A percentile compares a stretch with the other conserved stretches of the same genome.
phyloP scores from a whole-genome alignment of 352 stramenopile species.

The Hyaloperonospora brassicae region DNA sequence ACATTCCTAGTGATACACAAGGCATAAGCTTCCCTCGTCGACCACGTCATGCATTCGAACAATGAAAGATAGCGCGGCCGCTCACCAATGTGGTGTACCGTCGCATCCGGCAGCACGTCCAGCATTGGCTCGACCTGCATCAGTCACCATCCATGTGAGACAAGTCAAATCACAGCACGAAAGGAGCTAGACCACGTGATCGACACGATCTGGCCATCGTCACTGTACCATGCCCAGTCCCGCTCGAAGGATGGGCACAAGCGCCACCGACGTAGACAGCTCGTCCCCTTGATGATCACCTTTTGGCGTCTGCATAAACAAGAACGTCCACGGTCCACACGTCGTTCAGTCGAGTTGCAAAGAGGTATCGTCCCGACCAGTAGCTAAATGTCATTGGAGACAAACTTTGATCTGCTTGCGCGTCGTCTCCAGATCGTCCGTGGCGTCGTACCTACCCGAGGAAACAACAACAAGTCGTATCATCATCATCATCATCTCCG shows the following conservation, averaged over 20 bases:
- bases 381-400: not conserved
- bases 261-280: slow-evolving; percentile 84
- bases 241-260: slow-evolving; percentile 95
- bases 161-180: not conserved
- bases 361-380: not conserved
- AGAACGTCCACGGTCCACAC: not conserved
- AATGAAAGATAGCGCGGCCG: slow-evolving; percentile 13
- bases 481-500: no score
- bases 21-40: slow-evolving; percentile 4
- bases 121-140: slow-evolving; percentile 93
- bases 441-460: slow-evolving; percentile 65
- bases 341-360: slow-evolving; percentile 5
- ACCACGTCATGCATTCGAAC: not conserved
- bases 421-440: slow-evolving; percentile 51
- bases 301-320: slow-evolving; percentile 46
- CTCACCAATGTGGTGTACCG: slow-evolving; percentile 96
- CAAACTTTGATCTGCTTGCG: slow-evolving; percentile 68
- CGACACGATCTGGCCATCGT: not conserved
- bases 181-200: not conserved
- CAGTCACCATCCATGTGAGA: slow-evolving; percentile 4
- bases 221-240: slow-evolving; percentile 80
- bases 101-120: slow-evolving; percentile 92
- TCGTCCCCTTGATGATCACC: slow-evolving; percentile 76
- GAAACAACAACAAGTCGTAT: no score
- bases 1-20: slow-evolving; percentile 48